These are phyloP conservation scores for Gossypium ekmanianum DNA, from an alignment of 345 rosid genomes.

Conservation along the genomic window DNA sequence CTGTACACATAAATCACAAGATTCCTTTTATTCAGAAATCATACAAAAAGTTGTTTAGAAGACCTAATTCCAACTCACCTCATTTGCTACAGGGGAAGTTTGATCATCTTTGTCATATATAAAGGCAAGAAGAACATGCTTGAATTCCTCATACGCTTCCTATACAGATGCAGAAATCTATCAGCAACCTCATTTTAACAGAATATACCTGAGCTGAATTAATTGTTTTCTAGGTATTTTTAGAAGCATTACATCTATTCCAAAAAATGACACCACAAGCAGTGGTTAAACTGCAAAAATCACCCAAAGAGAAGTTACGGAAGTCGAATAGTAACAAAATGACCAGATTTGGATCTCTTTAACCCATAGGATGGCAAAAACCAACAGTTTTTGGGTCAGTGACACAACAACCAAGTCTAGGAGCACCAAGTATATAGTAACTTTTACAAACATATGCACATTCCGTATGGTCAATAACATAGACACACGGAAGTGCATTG, in stretches of 20 bases:
- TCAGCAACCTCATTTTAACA: constrained; percentile 28
- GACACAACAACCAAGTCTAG: neutral
- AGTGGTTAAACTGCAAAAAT: neutral
- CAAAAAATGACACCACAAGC: neutral
- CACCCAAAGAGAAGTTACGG: neutral
- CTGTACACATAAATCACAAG: constrained; percentile 35
- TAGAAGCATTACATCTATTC: neutral
- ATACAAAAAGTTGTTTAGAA: neutral
- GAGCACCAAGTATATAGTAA: neutral
- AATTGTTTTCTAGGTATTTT: neutral
- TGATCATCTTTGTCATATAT: constrained; percentile 75
- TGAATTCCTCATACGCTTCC: constrained; percentile 99
- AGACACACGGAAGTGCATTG: neutral
- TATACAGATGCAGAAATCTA: constrained; percentile 31
- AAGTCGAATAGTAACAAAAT: neutral
- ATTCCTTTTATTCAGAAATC: neutral
- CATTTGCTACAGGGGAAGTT: constrained; percentile 81
- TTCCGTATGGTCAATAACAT: neutral
- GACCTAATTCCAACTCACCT: constrained; percentile 41
- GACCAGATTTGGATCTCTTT: neutral
- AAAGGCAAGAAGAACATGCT: constrained; percentile 88
- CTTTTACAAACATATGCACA: neutral
- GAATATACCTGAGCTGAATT: neutral
- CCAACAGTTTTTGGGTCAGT: neutral
- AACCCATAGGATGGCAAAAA: neutral